These are phyloP conservation scores for Ogataea degrootiae DNA, from an alignment of 805 yeast genomes.

Conservation along the genomic window DNA sequence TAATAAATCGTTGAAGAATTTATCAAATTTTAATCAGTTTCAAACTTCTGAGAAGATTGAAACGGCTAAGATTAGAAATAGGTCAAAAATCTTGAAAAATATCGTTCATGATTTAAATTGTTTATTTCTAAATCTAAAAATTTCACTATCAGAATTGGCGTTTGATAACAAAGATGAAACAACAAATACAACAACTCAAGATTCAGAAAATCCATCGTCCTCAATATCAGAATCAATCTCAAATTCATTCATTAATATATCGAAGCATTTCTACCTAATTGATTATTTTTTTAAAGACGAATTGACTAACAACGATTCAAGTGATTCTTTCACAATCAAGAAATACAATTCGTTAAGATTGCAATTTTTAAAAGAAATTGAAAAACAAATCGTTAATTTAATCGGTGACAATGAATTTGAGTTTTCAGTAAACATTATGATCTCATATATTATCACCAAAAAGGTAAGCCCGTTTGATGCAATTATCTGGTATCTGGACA, in stretches of 20 bases:
- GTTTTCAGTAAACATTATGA: slow-evolving; percentile 19
- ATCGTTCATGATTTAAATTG: slow-evolving; percentile 24
- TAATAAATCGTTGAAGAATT: slow-evolving; percentile 17
- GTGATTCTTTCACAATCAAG: slow-evolving; percentile 7
- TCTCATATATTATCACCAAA: slow-evolving; percentile 21
- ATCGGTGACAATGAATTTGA: slow-evolving; percentile 28
- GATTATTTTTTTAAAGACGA: slow-evolving; percentile 18
- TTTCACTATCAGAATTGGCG: slow-evolving; percentile 5
- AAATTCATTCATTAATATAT: slow-evolving; percentile 15
- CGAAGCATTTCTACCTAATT: slow-evolving; percentile 24
- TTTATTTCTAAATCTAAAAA: slow-evolving; percentile 13
- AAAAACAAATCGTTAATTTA: slow-evolving; percentile 15
- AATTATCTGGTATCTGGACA: slow-evolving; percentile 19
- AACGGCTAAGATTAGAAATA: slow-evolving; percentile 13
- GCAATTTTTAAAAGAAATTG: slow-evolving; percentile 15
- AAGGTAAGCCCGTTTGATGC: slow-evolving; percentile 16
- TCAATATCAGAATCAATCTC: slow-evolving; percentile 13
- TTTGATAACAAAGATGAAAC: slow-evolving; percentile 1
- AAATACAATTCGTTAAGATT: slow-evolving; percentile 17
- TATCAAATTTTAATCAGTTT: slow-evolving; percentile 15
- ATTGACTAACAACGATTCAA: slow-evolving; percentile 1
- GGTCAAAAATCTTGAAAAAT: slow-evolving; percentile 18
- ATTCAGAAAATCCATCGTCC: not conserved
- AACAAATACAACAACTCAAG: not conserved
- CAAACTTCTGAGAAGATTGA: slow-evolving; percentile 2